Percentiles rank a stretch among this genome's conserved stretches.
Evolutionary conservation across 805 yeast species (phyloP).

Genomic region (Zygosaccharomyces bailii): DNA sequence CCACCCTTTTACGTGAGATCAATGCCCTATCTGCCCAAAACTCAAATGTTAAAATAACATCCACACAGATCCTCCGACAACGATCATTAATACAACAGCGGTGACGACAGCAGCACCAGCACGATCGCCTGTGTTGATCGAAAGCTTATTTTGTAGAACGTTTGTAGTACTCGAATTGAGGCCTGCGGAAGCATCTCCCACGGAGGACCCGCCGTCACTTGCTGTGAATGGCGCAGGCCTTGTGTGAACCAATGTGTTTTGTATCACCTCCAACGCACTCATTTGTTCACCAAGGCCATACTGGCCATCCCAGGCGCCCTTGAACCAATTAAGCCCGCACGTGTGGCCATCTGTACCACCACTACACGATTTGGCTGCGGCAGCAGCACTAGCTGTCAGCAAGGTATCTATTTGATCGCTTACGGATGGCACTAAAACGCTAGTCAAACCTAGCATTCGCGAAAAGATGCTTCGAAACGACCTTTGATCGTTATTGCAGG

Average conservation of each 20-base stretch:
- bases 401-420: slow-evolving; percentile 41
- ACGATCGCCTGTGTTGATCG: slow-evolving; percentile 58
- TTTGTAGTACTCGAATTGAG: slow-evolving; percentile 39
- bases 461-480: slow-evolving; percentile 69
- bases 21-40: neutral
- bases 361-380: slow-evolving; percentile 65
- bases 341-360: slow-evolving; percentile 77
- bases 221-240: slow-evolving; percentile 54
- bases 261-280: slow-evolving; percentile 64
- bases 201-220: slow-evolving; percentile 51
- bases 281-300: slow-evolving; percentile 81
- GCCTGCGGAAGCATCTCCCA: slow-evolving; percentile 54
- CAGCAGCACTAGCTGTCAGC: slow-evolving; percentile 52
- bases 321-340: slow-evolving; percentile 69
- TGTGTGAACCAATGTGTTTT: slow-evolving; percentile 43
- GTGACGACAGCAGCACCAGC: slow-evolving; percentile 92
- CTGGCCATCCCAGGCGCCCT: slow-evolving; percentile 54
- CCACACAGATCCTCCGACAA: slow-evolving; percentile 74
- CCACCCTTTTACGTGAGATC: neutral
- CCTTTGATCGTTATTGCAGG: slow-evolving; percentile 74
- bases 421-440: slow-evolving; percentile 50
- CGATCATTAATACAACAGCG: slow-evolving; percentile 58
- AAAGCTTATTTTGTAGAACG: slow-evolving; percentile 38
- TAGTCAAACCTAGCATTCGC: slow-evolving; percentile 58
- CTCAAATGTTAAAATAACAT: slow-evolving; percentile 48